These are phyloP conservation scores for Rubia tinctorum DNA, from an alignment of 305 asterid genomes.

Conservation along the genomic window DNA sequence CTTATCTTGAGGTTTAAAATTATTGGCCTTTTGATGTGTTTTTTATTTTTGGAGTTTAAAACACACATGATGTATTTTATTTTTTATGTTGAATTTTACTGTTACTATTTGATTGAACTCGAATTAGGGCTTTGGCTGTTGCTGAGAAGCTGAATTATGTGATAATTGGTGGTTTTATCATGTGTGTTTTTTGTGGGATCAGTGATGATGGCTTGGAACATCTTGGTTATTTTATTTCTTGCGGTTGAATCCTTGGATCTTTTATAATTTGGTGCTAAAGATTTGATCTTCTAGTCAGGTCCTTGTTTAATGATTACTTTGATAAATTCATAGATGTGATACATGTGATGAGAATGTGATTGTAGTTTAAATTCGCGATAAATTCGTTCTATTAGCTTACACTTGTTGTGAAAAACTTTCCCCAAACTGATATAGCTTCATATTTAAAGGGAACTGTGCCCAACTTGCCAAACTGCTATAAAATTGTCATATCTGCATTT, in stretches of 20 bases:
- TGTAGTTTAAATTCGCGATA: no score
- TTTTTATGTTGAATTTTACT: background rate
- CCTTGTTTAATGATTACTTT: background rate
- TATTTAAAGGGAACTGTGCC: no score
- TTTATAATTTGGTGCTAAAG: background rate
- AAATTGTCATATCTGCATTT: no score
- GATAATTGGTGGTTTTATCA: background rate
- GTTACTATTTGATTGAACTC: background rate
- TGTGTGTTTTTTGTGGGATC: background rate
- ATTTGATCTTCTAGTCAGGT: background rate
- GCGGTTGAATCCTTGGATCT: background rate
- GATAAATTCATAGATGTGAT: background rate
- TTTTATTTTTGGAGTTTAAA: background rate
- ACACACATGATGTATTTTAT: background rate
- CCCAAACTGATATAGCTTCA: no score
- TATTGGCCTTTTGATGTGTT: background rate
- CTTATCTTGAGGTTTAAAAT: slow-evolving; percentile 27
- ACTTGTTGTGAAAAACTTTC: no score
- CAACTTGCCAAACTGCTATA: no score
- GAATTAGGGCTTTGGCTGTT: background rate
- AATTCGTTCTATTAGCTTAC: no score
- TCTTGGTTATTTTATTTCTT: background rate
- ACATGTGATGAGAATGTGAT: background rate
- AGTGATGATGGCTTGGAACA: background rate
- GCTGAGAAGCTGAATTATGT: background rate